These are phyloP conservation scores for Sequoiadendron giganteum DNA, from an alignment of 75 land plant genomes.

Conservation along the genomic window DNA sequence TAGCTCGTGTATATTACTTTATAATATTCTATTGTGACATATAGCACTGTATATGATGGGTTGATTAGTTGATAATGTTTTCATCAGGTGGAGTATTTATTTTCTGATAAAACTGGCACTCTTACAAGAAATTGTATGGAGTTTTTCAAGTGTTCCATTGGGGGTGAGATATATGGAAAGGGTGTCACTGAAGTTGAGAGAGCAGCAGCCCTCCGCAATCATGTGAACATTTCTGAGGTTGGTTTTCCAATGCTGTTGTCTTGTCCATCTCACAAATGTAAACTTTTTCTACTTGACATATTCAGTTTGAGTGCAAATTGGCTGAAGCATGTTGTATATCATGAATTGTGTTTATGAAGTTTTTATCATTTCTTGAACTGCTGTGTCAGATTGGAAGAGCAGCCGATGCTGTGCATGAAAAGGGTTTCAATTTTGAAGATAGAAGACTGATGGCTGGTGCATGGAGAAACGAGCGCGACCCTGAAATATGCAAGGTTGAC, in stretches of 20 bases:
- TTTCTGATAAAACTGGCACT: slow-evolving; percentile 98
- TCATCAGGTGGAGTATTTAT: slow-evolving; percentile 93
- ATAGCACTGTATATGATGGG: not conserved
- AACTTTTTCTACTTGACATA: not conserved
- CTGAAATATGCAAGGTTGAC: slow-evolving; percentile 84
- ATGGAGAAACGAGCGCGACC: slow-evolving; percentile 87
- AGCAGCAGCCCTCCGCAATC: slow-evolving; percentile 69
- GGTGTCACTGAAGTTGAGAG: slow-evolving; percentile 93
- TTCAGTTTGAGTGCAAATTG: not conserved
- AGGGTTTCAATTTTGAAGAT: slow-evolving; percentile 99
- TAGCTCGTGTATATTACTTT: not conserved
- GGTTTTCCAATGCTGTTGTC: not conserved
- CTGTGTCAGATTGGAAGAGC: slow-evolving; percentile 25
- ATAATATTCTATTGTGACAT: not conserved
- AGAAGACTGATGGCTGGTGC: slow-evolving; percentile 87
- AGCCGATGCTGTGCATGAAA: slow-evolving; percentile 59
- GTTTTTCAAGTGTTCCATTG: slow-evolving; percentile 99
- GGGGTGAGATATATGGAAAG: slow-evolving; percentile 88
- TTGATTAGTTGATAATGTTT: not conserved
- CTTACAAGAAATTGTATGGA: slow-evolving; percentile 97
- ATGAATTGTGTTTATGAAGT: not conserved
- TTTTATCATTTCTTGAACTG: not conserved
- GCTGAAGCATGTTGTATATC: not conserved
- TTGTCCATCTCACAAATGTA: not conserved
- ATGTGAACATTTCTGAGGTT: slow-evolving; percentile 76